phyloP scores from a whole-genome alignment of 2,329 filamentous ascomycete species.

The Pseudocercospora macadamiae region DNA sequence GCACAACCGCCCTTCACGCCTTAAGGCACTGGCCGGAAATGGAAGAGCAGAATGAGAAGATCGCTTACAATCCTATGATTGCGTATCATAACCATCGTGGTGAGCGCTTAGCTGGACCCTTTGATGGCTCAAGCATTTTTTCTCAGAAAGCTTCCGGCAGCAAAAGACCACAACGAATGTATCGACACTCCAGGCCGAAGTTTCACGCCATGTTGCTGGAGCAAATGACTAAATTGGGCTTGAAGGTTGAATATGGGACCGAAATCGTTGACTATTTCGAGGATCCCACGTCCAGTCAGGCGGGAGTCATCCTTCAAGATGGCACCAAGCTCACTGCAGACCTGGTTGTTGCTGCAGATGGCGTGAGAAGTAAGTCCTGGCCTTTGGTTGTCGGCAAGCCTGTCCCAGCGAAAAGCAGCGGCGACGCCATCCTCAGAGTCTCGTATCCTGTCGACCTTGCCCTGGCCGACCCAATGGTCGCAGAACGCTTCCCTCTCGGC shows the following conservation, averaged over 20 bases:
- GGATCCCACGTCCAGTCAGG: slow-evolving; percentile 36
- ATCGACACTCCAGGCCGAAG: slow-evolving; percentile 15
- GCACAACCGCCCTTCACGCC: slow-evolving; percentile 54
- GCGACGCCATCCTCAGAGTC: slow-evolving; percentile 17
- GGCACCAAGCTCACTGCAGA: slow-evolving; percentile 47
- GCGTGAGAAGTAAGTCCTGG: slow-evolving; percentile 44
- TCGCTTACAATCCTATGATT: slow-evolving; percentile 8
- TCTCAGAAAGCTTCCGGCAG: background rate
- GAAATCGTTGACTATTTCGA: slow-evolving; percentile 50
- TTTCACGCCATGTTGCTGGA: slow-evolving; percentile 51
- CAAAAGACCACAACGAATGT: background rate
- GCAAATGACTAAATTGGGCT: slow-evolving; percentile 49
- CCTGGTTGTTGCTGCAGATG: slow-evolving; percentile 38
- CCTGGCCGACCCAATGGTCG: slow-evolving; percentile 11
- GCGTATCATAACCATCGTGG: slow-evolving; percentile 3
- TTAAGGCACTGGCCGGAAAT: slow-evolving; percentile 60
- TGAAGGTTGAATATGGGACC: slow-evolving; percentile 46
- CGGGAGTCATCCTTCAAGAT: slow-evolving; percentile 38
- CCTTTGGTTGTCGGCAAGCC: slow-evolving; percentile 44
- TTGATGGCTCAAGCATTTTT: background rate
- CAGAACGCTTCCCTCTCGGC: background rate
- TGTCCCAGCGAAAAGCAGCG: slow-evolving; percentile 10
- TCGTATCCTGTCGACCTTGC: slow-evolving; percentile 18
- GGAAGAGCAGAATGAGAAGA: slow-evolving; percentile 30
- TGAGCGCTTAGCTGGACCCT: slow-evolving; percentile 1